These are phyloP conservation scores for Vaccinium corymbosum DNA, from an alignment of 148 eudicot genomes.

Conservation along the genomic window DNA sequence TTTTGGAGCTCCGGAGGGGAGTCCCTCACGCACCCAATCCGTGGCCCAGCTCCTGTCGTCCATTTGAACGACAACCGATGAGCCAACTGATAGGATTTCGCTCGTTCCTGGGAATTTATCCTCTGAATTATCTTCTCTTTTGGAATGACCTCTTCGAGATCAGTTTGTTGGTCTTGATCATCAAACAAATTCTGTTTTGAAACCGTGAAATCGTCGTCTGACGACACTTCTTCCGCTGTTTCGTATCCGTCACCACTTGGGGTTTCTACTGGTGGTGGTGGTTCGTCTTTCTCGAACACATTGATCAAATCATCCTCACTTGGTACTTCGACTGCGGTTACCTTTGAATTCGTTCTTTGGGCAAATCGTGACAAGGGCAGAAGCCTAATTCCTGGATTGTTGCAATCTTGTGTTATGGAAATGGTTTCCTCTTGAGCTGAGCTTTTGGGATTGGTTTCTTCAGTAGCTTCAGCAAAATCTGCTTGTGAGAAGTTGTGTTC, in stretches of 20 bases:
- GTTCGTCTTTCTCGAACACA: conserved; percentile 34
- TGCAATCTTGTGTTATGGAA: neutral
- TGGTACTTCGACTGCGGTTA: conserved; percentile 39
- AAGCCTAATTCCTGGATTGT: conserved; percentile 23
- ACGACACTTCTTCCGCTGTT: conserved; percentile 52
- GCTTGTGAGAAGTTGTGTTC: conserved; percentile 25
- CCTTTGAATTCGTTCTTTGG: conserved; percentile 26
- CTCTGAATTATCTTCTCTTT: conserved; percentile 10
- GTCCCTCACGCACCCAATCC: conserved; percentile 81
- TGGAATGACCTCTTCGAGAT: neutral
- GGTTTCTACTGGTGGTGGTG: conserved; percentile 9
- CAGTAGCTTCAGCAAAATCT: conserved; percentile 10
- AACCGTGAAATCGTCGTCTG: conserved; percentile 43
- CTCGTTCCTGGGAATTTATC: neutral
- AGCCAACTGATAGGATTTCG: conserved; percentile 33
- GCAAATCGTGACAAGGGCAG: conserved; percentile 36
- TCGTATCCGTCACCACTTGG: conserved; percentile 45
- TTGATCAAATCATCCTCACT: conserved; percentile 30
- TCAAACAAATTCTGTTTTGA: conserved; percentile 59
- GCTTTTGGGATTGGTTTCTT: conserved; percentile 13
- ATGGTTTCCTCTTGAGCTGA: conserved; percentile 20
- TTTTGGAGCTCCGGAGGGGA: conserved; percentile 70
- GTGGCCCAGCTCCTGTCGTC: conserved; percentile 70
- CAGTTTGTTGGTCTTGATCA: conserved; percentile 21
- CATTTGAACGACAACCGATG: conserved; percentile 72